phyloP scores from a whole-genome alignment of 1,139 yeast genomes.

The Maudiozyma humilis region DNA sequence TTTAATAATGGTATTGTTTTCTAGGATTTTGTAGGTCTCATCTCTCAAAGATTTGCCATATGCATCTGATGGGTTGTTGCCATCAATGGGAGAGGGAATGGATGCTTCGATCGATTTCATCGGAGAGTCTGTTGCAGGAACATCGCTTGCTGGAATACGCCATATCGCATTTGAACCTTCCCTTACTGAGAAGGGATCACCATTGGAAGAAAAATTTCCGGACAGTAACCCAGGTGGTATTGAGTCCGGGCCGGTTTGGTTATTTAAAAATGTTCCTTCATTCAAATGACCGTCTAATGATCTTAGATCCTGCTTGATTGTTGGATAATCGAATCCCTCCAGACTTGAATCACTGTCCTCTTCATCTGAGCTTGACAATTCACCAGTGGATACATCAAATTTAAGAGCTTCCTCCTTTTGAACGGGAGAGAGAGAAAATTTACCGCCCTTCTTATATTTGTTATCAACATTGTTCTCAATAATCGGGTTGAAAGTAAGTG shows the following conservation, averaged over 20 bases:
- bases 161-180: slow-evolving; percentile 24
- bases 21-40: slow-evolving; percentile 1
- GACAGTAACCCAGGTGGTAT: slow-evolving; percentile 15
- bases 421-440: slow-evolving; percentile 43
- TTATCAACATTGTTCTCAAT: slow-evolving; percentile 70
- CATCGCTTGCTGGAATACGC: slow-evolving; percentile 20
- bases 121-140: slow-evolving; percentile 18
- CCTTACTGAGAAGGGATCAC: slow-evolving; percentile 13
- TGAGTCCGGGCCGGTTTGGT: slow-evolving; percentile 14
- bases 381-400: slow-evolving; percentile 27
- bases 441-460: slow-evolving; percentile 80
- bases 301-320: slow-evolving; percentile 16
- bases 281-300: slow-evolving; percentile 13
- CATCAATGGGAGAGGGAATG: slow-evolving; percentile 4
- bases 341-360: slow-evolving; percentile 29
- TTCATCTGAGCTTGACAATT: slow-evolving; percentile 30
- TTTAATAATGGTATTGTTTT: neutral
- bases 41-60: neutral
- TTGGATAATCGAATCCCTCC: slow-evolving; percentile 27
- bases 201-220: slow-evolving; percentile 7
- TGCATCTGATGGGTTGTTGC: neutral
- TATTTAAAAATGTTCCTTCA: slow-evolving; percentile 12
- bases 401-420: slow-evolving; percentile 28
- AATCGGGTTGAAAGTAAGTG: slow-evolving; percentile 69
- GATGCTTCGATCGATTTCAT: slow-evolving; percentile 13